Evolutionary conservation across 2,329 filamentous ascomycete genomes (phyloP).

Genomic region (Aureobasidium sp.): DNA sequence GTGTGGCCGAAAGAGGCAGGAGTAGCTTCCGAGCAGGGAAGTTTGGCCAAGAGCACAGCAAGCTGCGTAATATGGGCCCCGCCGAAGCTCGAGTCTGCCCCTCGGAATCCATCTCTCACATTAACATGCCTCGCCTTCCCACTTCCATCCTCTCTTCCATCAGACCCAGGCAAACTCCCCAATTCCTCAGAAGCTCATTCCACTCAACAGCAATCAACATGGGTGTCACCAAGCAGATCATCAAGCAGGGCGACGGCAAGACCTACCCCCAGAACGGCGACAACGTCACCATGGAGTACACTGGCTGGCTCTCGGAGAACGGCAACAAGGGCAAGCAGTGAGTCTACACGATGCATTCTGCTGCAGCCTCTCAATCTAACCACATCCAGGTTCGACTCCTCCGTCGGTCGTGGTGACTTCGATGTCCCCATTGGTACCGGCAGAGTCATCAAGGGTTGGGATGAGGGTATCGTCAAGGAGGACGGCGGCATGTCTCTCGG

Average conservation of each 20-base stretch:
- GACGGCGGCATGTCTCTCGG: constrained; percentile 68
- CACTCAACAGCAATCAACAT: constrained; percentile 23
- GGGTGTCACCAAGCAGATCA: constrained; percentile 59
- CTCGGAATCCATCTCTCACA: constrained; percentile 1
- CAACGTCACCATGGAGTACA: constrained; percentile 81
- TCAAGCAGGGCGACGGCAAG: constrained; percentile 53
- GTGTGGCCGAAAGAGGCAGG: neutral
- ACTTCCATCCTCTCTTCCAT: constrained; percentile 6
- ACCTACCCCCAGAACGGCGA: constrained; percentile 58
- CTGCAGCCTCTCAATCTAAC: constrained; percentile 7
- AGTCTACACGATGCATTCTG: constrained; percentile 24
- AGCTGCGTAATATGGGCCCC: neutral
- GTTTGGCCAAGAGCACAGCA: neutral
- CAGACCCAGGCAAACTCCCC: constrained; percentile 9
- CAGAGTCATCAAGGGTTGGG: constrained; percentile 68
- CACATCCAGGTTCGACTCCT: constrained; percentile 75
- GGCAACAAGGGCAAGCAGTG: constrained; percentile 62
- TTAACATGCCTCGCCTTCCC: constrained; percentile 9
- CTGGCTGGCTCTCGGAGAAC: constrained; percentile 73
- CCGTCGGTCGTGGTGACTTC: constrained; percentile 69
- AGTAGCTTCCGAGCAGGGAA: neutral
- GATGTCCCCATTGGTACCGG: constrained; percentile 71
- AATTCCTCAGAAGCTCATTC: constrained; percentile 9
- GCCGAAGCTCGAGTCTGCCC: constrained; percentile 1
- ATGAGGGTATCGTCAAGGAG: constrained; percentile 57